Percentiles rank a stretch among this genome's conserved stretches.
Conservation (phyloP, 1,139 yeast genomes). For the Wickerhamomyces sp. region DNA sequence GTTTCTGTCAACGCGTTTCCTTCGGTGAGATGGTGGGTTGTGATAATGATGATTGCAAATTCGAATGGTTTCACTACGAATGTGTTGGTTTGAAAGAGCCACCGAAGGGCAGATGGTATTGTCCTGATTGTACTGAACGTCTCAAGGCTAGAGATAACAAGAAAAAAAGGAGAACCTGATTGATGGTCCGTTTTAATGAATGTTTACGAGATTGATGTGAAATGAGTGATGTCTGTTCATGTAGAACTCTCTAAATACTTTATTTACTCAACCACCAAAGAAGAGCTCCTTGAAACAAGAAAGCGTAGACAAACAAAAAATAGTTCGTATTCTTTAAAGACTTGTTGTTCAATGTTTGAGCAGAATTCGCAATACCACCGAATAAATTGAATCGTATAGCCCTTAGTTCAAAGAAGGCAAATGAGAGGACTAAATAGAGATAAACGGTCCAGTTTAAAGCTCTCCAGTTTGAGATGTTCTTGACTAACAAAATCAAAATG, state of each 20-base stretch:
- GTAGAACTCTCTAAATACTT: background rate
- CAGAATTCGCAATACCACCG: conserved; percentile 50
- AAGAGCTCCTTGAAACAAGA: conserved; percentile 64
- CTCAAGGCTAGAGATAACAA: conserved; percentile 12
- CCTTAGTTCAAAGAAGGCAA: conserved; percentile 74
- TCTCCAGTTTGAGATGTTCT: conserved; percentile 31
- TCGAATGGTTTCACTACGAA: conserved; percentile 74
- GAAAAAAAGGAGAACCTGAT: conserved; percentile 14
- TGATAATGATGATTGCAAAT: conserved; percentile 77
- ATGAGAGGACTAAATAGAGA: conserved; percentile 43
- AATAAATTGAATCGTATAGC: conserved; percentile 75
- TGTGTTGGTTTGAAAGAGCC: conserved; percentile 83
- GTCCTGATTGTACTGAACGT: conserved; percentile 61
- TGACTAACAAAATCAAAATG: conserved; percentile 40
- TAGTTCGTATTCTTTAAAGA: conserved; percentile 82
- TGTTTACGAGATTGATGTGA: background rate
- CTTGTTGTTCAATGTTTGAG: conserved; percentile 54
- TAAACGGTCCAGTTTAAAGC: conserved; percentile 38
- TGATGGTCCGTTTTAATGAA: background rate
- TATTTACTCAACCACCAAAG: conserved; percentile 47
- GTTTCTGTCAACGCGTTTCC: conserved; percentile 80
- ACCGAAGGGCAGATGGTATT: conserved; percentile 89
- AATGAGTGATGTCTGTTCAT: background rate
- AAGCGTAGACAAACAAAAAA: conserved; percentile 81
- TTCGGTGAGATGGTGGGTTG: conserved; percentile 92